Conservation (phyloP, 306 rosid genomes). For the Lathyrus sativus region DNA sequence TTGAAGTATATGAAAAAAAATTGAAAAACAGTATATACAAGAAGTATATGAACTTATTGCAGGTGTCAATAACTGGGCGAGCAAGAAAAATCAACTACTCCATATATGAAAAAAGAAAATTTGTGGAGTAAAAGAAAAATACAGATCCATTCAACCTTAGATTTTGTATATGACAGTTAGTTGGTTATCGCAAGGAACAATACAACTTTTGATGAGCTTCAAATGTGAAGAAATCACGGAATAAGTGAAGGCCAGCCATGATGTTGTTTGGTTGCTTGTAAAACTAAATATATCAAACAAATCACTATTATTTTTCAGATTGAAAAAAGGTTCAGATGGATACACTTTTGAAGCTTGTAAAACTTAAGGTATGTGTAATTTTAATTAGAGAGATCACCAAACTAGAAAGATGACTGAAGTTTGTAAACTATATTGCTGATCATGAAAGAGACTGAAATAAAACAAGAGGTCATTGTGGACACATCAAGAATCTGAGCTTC, state of each 20-base stretch:
- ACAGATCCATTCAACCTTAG: background rate
- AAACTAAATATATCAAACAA: slow-evolving; percentile 17
- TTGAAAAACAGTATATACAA: background rate
- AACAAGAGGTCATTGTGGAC: too few species aligned
- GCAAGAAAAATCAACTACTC: slow-evolving; percentile 10
- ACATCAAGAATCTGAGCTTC: too few species aligned
- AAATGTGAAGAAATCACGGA: slow-evolving; percentile 17
- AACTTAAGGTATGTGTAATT: background rate
- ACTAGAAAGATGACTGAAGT: too few species aligned
- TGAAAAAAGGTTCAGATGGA: background rate
- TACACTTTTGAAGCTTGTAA: background rate
- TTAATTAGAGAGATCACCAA: background rate
- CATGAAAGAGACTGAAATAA: too few species aligned
- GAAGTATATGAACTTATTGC: slow-evolving; percentile 1
- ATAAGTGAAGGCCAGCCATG: slow-evolving; percentile 13
- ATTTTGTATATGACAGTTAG: slow-evolving; percentile 11
- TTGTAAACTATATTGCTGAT: too few species aligned
- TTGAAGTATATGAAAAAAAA: background rate
- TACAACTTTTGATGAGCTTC: background rate
- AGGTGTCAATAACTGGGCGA: slow-evolving; percentile 10
- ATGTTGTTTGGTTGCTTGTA: slow-evolving; percentile 22
- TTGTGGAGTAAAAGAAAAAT: slow-evolving; percentile 3
- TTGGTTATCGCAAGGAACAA: background rate
- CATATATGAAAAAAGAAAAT: background rate
- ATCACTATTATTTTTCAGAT: background rate